A percentile compares a stretch with the other conserved stretches of the same genome.
These are phyloP conservation scores for Fusarium liriodendri DNA, from an alignment of 2,329 filamentous ascomycete species.

Conservation along the genomic window DNA sequence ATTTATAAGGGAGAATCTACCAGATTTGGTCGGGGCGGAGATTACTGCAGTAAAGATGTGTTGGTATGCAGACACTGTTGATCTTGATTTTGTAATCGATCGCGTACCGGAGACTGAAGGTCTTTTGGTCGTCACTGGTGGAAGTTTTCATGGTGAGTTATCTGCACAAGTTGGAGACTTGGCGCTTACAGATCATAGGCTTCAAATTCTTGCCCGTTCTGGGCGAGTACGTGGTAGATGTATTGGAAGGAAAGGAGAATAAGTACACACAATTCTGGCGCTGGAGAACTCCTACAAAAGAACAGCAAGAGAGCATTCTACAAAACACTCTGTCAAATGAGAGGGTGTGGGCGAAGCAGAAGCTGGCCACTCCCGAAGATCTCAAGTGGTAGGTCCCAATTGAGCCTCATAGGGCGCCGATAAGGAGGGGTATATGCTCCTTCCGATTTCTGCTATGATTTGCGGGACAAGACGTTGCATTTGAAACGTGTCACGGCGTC, in stretches of 20 bases:
- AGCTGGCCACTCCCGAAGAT: neutral
- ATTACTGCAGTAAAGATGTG: neutral
- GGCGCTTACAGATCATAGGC: neutral
- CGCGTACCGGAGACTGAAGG: neutral
- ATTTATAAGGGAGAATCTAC: neutral
- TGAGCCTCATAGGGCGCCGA: neutral
- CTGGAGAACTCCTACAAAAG: neutral
- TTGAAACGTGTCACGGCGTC: constrained; percentile 26
- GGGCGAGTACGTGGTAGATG: neutral
- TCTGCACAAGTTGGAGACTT: neutral
- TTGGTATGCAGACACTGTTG: neutral
- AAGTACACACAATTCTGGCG: neutral
- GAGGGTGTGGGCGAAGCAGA: neutral
- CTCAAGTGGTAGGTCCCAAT: neutral
- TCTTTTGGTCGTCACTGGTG: neutral
- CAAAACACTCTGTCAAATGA: neutral
- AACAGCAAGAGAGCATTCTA: neutral
- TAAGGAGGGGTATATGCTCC: neutral
- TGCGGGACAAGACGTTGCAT: neutral
- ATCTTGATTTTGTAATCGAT: constrained; percentile 4
- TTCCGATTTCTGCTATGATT: neutral
- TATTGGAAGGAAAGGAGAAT: constrained; percentile 6
- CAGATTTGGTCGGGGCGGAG: constrained; percentile 13
- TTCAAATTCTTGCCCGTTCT: neutral
- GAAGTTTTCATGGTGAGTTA: constrained; percentile 11